Evolutionary conservation across 345 rosid genomes (phyloP), one percentile per base, ranked within the genome.

Genomic region (Boechera retrofracta): DNA sequence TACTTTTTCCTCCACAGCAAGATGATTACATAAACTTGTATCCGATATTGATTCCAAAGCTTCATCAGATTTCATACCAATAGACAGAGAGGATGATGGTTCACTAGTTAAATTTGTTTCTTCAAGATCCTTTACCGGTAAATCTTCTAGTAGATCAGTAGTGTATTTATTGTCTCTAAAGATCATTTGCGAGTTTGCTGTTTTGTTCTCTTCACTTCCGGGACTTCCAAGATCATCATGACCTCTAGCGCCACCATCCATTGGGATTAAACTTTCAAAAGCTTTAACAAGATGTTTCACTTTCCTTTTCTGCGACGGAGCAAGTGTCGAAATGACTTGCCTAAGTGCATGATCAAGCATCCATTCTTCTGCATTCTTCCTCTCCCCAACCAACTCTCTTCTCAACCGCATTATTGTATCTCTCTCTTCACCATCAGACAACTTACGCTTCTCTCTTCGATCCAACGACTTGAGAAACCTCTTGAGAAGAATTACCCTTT

Each of bases 271-370:
- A 10, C 87, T 83, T 83, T 95, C 99, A 31, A 95, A 95, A 63
- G 98, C 98, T 83, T 92, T 85, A 33, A 91, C 94, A 66, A 95
- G 97, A 84, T 89, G 83, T 55, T 80, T 76, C 54, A 95, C 99
- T 83, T 88, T 92, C 76, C 85, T 88, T 81, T 84, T 88, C 80
- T 91, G 90, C 1, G 85, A 89, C 16, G 91, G 91, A 59, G 83
- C 89, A 48, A 95, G 85, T 61, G 83, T 82, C 32, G 93, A 81
- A 69, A 92, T 83, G 72, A 88, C 99, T 77, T 87, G 85, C 69
- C 75, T 88, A 63, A 95, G 96, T 44, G 98, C 91, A 76, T 85
- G 83, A 86, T 95, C 99, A 33, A 95, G 97, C 99, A 95, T 95
- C 97, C 97, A 92, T 80, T 92, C 94, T 56, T 95, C 94, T 9